A percentile compares a stretch with the other conserved stretches of the same genome.
These are phyloP conservation scores for Exophiala sideris DNA, from an alignment of 2,329 filamentous ascomycete species.

Conservation along the genomic window DNA sequence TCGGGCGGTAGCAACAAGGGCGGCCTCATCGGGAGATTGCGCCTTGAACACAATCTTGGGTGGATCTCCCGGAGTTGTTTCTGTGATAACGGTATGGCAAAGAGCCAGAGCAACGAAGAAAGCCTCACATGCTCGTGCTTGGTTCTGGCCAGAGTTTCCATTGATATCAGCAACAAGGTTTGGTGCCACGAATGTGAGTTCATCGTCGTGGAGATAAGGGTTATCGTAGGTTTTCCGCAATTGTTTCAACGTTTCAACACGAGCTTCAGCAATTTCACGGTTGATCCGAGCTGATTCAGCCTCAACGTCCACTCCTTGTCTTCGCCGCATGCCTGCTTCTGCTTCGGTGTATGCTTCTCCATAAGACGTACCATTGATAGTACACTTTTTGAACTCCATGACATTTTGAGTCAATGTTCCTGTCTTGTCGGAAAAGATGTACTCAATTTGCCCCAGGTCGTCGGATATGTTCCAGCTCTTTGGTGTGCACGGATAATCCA, in stretches of 20 bases:
- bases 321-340: slow-evolving; percentile 91
- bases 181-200: slow-evolving; percentile 87
- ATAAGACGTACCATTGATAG: slow-evolving; percentile 92
- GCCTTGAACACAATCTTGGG: slow-evolving; percentile 94
- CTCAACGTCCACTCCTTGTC: slow-evolving; percentile 81
- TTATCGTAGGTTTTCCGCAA: slow-evolving; percentile 81
- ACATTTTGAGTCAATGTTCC: slow-evolving; percentile 88
- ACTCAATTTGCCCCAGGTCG: slow-evolving; percentile 95
- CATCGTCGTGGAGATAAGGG: slow-evolving; percentile 83
- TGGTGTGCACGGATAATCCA: slow-evolving; percentile 92
- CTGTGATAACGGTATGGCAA: slow-evolving; percentile 95
- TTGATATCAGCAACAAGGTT: slow-evolving; percentile 81
- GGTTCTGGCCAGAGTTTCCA: slow-evolving; percentile 71
- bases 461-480: slow-evolving; percentile 99
- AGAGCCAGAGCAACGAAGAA: slow-evolving; percentile 95
- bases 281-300: slow-evolving; percentile 69
- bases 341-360: slow-evolving; percentile 98
- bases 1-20: slow-evolving; percentile 86
- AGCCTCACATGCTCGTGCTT: slow-evolving; percentile 72
- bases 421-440: slow-evolving; percentile 96
- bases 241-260: slow-evolving; percentile 66
- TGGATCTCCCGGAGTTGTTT: slow-evolving; percentile 82
- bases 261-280: slow-evolving; percentile 75
- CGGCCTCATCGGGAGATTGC: slow-evolving; percentile 94
- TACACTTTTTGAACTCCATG: slow-evolving; percentile 99